Conservation (phyloP, 1,284 basidiomycete genomes). For the Ganoderma leucocontextum region DNA sequence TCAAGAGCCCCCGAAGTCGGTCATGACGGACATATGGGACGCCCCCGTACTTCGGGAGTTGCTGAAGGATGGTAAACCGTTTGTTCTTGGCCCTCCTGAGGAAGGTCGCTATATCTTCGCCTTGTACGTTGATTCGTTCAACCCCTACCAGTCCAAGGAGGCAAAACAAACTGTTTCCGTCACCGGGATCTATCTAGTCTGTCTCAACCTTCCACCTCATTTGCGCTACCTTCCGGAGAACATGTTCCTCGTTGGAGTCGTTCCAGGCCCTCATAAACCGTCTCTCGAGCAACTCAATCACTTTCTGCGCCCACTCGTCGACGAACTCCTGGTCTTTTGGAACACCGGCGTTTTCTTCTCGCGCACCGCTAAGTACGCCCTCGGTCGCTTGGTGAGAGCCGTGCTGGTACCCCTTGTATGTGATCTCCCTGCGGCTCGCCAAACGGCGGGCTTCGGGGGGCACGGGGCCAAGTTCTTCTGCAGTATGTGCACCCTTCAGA, state of each 20-base stretch:
- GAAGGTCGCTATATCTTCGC: conserved; percentile 19
- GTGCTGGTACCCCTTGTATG: conserved; percentile 42
- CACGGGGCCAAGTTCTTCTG: conserved; percentile 43
- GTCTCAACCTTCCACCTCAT: conserved; percentile 41
- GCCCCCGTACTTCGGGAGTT: conserved; percentile 24
- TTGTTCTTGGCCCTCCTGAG: conserved; percentile 15
- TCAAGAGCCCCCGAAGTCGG: neutral
- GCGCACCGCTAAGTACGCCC: conserved; percentile 36
- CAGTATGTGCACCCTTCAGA: conserved; percentile 42
- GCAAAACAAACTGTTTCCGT: conserved; percentile 26
- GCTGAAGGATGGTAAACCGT: conserved; percentile 22
- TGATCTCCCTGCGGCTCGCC: conserved; percentile 46
- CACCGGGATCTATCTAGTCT: conserved; percentile 37
- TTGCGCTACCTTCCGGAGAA: conserved; percentile 40
- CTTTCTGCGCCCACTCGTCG: conserved; percentile 45
- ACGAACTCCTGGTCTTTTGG: conserved; percentile 45
- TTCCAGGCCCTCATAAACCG: conserved; percentile 48
- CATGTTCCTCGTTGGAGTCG: conserved; percentile 41
- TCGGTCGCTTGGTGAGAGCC: conserved; percentile 38
- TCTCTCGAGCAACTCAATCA: conserved; percentile 44
- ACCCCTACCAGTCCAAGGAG: conserved; percentile 28
- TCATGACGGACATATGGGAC: conserved; percentile 32
- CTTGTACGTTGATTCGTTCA: conserved; percentile 36
- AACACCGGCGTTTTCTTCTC: conserved; percentile 41
- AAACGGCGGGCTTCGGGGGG: conserved; percentile 44